Base-by-base conservation (phyloP, 2,329 filamentous ascomycete genomes). In the Zasmidium citrigriseum region DNA sequence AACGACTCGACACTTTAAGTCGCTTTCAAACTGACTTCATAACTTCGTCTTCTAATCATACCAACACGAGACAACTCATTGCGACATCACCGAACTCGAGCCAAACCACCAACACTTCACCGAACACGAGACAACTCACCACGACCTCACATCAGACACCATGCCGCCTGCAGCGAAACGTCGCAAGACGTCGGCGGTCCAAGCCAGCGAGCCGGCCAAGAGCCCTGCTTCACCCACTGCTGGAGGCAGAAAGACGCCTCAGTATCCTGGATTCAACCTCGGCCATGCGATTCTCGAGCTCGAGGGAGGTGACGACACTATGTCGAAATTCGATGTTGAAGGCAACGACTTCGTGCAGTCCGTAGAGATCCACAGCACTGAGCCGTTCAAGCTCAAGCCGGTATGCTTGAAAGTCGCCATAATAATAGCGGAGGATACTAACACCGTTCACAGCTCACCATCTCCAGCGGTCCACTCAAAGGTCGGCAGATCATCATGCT, bases 401-500 rank as follows among this genome's bases (percentile, higher is more conserved):
- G 58, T 60, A 27, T 24, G 57, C 23, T n/a, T 4, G 16, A 29
- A 5, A 21, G 16, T 2, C 21, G 41, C 3, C 14, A 10, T 22
- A n/a, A 14, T 24, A 41, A n/a, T 11, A 9, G 34, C 41, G 3
- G 16, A 10, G 20, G 11, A 46, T 23, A 16, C 24, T 29, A 38
- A 21, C 29, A 9, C n/a, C 2, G 7, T 21, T n/a, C 23, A 1
- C 34, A 63, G 55, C 53, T 62, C 21, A 54, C 50, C 14, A 55
- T 66, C 38, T 46, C 48, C 2, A 12, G 59, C 21, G 63, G 65
- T 2, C 53, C 54, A 2, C 54, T 60, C 23, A 51, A 56, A 14
- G 63, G 62, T 2, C 59, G 55, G 18, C 51, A 60, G 4, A 44
- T 62, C 21, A 46, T 67, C 12, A 25, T 67, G 12, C 41, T 66